A percentile compares a stretch with the other conserved stretches of the same genome.
Conservation (phyloP, 2,329 filamentous ascomycete species). For the Didymellaceae sp. region DNA sequence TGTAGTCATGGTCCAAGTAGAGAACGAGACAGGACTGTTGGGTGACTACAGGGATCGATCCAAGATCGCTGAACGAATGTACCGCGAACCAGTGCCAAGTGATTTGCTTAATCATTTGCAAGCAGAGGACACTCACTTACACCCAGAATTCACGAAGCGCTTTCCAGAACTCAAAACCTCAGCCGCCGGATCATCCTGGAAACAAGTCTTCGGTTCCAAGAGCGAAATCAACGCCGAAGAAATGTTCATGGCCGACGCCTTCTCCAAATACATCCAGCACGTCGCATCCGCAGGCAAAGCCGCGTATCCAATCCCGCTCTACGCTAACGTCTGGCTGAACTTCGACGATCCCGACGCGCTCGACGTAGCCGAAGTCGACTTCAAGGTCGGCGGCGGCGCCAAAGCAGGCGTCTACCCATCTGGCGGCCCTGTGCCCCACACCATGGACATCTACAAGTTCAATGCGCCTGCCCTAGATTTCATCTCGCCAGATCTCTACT, state of each 20-base stretch:
- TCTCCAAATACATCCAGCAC: constrained; percentile 50
- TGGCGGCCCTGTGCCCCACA: constrained; percentile 53
- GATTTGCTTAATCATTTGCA: constrained; percentile 45
- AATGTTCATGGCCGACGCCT: constrained; percentile 58
- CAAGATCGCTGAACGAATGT: constrained; percentile 51
- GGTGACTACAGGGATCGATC: constrained; percentile 60
- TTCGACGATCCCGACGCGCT: constrained; percentile 30
- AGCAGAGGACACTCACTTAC: constrained; percentile 18
- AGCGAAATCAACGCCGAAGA: constrained; percentile 49
- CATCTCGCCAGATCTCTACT: constrained; percentile 57
- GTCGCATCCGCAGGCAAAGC: constrained; percentile 53
- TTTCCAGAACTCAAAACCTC: constrained; percentile 28
- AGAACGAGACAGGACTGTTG: constrained; percentile 62
- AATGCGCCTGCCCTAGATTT: constrained; percentile 54
- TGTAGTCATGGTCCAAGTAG: constrained; percentile 64
- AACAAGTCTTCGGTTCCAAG: constrained; percentile 49
- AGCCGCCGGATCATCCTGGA: constrained; percentile 41
- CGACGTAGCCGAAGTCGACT: constrained; percentile 44
- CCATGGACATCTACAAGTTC: constrained; percentile 56
- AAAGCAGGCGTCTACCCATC: constrained; percentile 57
- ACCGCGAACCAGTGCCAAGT: constrained; percentile 47
- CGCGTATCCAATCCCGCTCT: constrained; percentile 53
- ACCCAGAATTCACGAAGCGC: constrained; percentile 37
- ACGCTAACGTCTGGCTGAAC: constrained; percentile 58
- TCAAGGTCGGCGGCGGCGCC: constrained; percentile 53